Evolutionary conservation across 768 basidiomycete species (phyloP).

Genomic region (Auriscalpium orientale): DNA sequence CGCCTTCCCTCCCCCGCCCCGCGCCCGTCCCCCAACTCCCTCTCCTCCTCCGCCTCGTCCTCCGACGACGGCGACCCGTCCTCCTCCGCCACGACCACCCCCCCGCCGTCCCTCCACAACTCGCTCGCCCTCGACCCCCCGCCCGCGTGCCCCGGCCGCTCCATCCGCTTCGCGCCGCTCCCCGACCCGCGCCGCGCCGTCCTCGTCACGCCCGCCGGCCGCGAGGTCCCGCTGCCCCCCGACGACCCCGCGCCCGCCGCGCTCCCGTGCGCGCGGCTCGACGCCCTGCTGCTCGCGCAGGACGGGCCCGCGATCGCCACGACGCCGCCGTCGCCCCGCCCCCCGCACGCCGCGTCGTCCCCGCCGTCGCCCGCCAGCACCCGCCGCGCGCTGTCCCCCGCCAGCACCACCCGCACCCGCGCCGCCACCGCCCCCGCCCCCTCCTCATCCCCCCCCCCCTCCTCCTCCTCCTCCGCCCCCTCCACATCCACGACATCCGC

Average conservation of each 20-base stretch:
- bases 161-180: constrained; percentile 80
- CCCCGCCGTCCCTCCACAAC: not conserved
- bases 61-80: constrained; percentile 7
- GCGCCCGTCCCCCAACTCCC: constrained; percentile 4
- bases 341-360: not conserved
- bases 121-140: not conserved
- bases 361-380: not conserved
- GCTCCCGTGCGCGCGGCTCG: constrained; percentile 12
- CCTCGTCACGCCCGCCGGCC: constrained; percentile 34
- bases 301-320: not conserved
- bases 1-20: constrained; percentile 3
- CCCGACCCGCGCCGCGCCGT: constrained; percentile 63
- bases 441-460: not conserved
- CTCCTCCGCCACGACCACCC: constrained; percentile 1
- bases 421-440: not conserved
- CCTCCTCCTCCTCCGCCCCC: constrained; percentile 2
- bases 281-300: constrained; percentile 13
- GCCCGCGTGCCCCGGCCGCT: constrained; percentile 15
- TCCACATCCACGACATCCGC: constrained; percentile 9
- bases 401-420: not conserved
- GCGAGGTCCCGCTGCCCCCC: constrained; percentile 27
- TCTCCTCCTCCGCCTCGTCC: constrained; percentile 10
- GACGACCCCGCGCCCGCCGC: constrained; percentile 14
- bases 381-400: not conserved
- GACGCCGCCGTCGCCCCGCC: not conserved